Conservation (phyloP, 257 asterid genomes). For the Apocynum venetum region DNA sequence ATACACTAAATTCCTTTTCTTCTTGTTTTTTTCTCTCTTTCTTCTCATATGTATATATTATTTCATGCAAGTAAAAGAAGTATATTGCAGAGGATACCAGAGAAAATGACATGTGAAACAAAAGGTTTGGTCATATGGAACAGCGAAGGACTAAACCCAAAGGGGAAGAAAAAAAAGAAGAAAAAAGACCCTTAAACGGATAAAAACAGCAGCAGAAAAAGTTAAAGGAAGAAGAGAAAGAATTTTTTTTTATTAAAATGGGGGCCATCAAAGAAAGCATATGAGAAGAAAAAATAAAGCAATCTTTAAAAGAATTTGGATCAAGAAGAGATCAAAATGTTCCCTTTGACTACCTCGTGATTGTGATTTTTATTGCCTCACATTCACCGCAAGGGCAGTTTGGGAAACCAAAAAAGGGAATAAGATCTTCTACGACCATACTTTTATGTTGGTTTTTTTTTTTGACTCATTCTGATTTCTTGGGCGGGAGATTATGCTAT, state of each 20-base stretch:
- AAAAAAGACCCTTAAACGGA: conserved; percentile 11
- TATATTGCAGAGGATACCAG: neutral
- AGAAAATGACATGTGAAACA: conserved; percentile 13
- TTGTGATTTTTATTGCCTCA: conserved; percentile 24
- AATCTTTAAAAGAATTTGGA: conserved; percentile 12
- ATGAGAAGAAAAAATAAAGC: conserved; percentile 15
- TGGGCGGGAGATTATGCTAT: conserved; percentile 12
- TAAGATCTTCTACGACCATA: conserved; percentile 5
- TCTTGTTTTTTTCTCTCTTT: neutral
- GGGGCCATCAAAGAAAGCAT: neutral
- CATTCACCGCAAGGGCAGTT: conserved; percentile 16
- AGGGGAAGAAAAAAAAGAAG: neutral
- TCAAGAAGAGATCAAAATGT: conserved; percentile 19
- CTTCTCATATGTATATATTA: neutral
- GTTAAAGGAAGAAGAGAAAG: conserved; percentile 3
- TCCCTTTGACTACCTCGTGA: conserved; percentile 48
- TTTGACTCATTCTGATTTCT: neutral
- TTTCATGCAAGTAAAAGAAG: neutral
- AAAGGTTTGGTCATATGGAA: neutral
- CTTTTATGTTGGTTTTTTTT: neutral
- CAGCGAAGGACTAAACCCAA: neutral
- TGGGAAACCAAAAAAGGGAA: neutral
- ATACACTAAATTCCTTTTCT: neutral
- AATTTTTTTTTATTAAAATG: no score
- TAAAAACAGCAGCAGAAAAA: conserved; percentile 8